Evolutionary conservation across 2,329 filamentous ascomycete genomes (phyloP).

Genomic region (Pseudopithomyces maydicus): DNA sequence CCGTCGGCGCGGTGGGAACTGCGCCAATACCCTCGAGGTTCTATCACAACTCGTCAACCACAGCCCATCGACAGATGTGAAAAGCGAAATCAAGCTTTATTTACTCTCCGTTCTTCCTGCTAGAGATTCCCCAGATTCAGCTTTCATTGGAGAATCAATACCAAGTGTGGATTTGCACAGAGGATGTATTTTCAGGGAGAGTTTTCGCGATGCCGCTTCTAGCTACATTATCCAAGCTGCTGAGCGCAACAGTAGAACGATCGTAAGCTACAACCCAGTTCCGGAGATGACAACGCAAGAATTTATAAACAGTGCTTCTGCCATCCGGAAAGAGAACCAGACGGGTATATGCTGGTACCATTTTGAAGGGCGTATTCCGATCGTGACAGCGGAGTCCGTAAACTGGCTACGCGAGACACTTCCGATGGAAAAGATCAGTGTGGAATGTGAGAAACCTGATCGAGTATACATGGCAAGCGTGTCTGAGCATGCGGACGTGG

Average conservation of each 20-base stretch:
- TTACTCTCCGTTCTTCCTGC: slow-evolving; percentile 59
- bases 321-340: background rate
- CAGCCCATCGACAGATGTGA: background rate
- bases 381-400: slow-evolving; percentile 65
- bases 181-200: slow-evolving; percentile 63
- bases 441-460: slow-evolving; percentile 74
- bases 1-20: slow-evolving; percentile 72
- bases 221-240: slow-evolving; percentile 71
- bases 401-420: slow-evolving; percentile 55
- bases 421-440: slow-evolving; percentile 62
- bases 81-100: slow-evolving; percentile 27
- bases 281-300: slow-evolving; percentile 70
- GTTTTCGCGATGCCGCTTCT: slow-evolving; percentile 63
- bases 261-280: slow-evolving; percentile 72
- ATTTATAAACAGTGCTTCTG: slow-evolving; percentile 54
- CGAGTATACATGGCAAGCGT: slow-evolving; percentile 64
- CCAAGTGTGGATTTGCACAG: slow-evolving; percentile 55
- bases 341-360: slow-evolving; percentile 63
- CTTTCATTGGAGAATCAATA: slow-evolving; percentile 61
- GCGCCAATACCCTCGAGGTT: slow-evolving; percentile 73
- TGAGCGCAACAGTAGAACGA: slow-evolving; percentile 65
- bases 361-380: slow-evolving; percentile 74
- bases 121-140: slow-evolving; percentile 56
- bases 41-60: slow-evolving; percentile 59
- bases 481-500: slow-evolving; percentile 67